Base-by-base conservation (phyloP, 768 basidiomycete species). In the Calocera cornea region DNA sequence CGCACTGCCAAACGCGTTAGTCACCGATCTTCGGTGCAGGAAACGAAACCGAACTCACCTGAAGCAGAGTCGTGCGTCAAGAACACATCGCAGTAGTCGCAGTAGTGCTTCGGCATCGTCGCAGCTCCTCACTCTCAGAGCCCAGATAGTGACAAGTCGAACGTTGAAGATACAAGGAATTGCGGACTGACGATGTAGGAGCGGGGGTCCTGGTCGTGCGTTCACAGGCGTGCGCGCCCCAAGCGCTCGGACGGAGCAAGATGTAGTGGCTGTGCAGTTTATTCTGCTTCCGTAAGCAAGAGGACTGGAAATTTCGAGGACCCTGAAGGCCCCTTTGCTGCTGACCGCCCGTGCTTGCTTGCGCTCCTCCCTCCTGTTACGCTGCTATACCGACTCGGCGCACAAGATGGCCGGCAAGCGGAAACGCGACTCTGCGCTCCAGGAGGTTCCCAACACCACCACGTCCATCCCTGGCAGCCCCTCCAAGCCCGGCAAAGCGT, bases 11-110 rank as follows among this genome's bases (percentile, higher is more conserved):
- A 64, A 60, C 54, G 54, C 36, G 68, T 73, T 44, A 72, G 71
- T 33, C 31, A 60, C 24, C 8, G 14, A 7, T 31, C 22, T 27
- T 5, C 2, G 24, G 14, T 7, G 7, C 16, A 16, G 33, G 70
- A 50, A 67, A 67, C 68, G 40, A 1, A 5, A 33, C n/a, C 17
- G 69, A 67, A 75, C 82, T 65, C 69, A 89, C 92, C 93, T 68
- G 93, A 95, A 64, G 92, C 85, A 2, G 92, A 95, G 74, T 97
- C 93, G 78, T 97, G 93, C 64, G 94, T 97, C 73, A 95, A 76
- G 74, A 92, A 94, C 68, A 94, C 92, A 80, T 93, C 91, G 76
- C 91, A 93, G 72, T 93, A 93, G 78, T 93, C 91, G 73, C 91
- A 93, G 73, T 93, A 93, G 74, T 93, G 91, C 87, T 93, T 93